Conservation (phyloP, 345 rosid species). For the Arabis hirsuta region DNA sequence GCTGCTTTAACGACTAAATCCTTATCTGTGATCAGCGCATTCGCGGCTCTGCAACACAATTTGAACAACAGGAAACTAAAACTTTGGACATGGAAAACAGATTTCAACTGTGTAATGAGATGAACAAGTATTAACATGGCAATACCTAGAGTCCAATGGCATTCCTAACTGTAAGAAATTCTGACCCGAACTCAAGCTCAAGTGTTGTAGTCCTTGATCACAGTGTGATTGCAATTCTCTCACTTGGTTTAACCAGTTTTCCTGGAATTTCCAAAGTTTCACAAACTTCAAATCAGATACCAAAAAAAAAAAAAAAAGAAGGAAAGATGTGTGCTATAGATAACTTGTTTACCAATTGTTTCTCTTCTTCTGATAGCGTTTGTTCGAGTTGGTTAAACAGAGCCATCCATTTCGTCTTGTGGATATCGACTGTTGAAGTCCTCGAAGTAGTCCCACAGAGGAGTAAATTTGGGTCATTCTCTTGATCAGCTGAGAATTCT, state of each 20-base stretch:
- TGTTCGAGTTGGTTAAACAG: slow-evolving; percentile 79
- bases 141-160: slow-evolving; percentile 42
- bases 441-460: slow-evolving; percentile 39
- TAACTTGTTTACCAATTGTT: slow-evolving; percentile 68
- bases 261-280: slow-evolving; percentile 55
- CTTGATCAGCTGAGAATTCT: slow-evolving; percentile 70
- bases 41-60: slow-evolving; percentile 53
- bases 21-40: slow-evolving; percentile 54
- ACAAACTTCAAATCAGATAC: slow-evolving; percentile 25
- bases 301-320: slow-evolving; percentile 7
- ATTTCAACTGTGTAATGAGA: slow-evolving; percentile 44
- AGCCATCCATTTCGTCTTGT: slow-evolving; percentile 66
- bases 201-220: slow-evolving; percentile 74
- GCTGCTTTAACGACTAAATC: slow-evolving; percentile 85
- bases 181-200: slow-evolving; percentile 46
- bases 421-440: slow-evolving; percentile 51
- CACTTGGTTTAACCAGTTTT: slow-evolving; percentile 74
- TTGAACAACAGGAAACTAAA: slow-evolving; percentile 14
- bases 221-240: slow-evolving; percentile 74
- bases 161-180: slow-evolving; percentile 51
- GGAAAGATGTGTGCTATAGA: not conserved
- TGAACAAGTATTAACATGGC: slow-evolving; percentile 40
- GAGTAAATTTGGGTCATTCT: slow-evolving; percentile 49
- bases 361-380: slow-evolving; percentile 83
- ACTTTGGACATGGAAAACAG: not conserved